Evolutionary conservation across 2,329 filamentous ascomycete species (phyloP), one percentile per base, ranked within the genome.

Genomic region (Aureobasidium leucospermi): DNA sequence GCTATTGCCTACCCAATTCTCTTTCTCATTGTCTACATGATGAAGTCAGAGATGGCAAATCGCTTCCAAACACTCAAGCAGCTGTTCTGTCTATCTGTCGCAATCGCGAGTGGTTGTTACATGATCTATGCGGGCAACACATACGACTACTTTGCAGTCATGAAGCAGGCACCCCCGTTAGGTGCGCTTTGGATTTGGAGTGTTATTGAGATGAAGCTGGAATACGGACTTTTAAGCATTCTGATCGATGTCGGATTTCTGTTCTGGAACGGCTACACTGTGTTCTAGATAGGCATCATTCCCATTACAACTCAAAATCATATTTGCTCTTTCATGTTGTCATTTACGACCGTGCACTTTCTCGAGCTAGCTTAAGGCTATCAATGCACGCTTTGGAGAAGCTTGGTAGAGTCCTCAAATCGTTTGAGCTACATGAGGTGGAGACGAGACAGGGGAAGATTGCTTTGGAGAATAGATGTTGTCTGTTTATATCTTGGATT

Each of bases 141-240:
- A 32, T 83, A 85, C 64, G 84, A 87, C 4, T 97, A 96, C 68
- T 85, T 95, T 66, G 88, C 88, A 6, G 85, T 96, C 19, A 92
- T 97, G 90, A 95, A 96, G 76, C 85, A 85, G 63, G 88, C 91
- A 0, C 94, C 94, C n/a, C 86, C 91, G 5, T 72, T 96, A 13
- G 94, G 90, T 0, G 93, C 89, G 42, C 73, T 97, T 16, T 97
- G 93, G 92, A 82, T 97, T 4, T 97, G 93, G 91, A 85, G 88
- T 34, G 86, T 97, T 23, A 81, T 97, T 48, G 94, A 99, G 76
- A 81, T 96, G 74, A 81, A 90, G 59, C 76, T 96, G 42, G 68
- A 78, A 0, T 85, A 82, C 67, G 89, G 88, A 0, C 75, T 86
- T 28, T 67, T 75, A n/a, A 83, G 80, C 46, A 72, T 82, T 23